Conservation (phyloP, 2,329 filamentous ascomycete genomes). For the Trichoderma sp. region DNA sequence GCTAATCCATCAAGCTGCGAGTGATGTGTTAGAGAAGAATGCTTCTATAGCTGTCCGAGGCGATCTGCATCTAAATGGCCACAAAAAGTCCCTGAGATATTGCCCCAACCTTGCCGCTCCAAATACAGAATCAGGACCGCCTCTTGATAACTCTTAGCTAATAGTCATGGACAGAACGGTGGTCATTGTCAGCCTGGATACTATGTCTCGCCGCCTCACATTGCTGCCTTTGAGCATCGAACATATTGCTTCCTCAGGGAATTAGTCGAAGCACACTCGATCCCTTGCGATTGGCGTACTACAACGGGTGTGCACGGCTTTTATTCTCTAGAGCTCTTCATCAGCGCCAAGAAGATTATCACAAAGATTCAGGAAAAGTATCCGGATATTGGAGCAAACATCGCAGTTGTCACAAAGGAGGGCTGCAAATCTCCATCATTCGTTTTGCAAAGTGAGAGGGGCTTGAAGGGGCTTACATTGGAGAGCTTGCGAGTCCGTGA, state of each 20-base stretch:
- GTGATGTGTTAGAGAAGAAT: neutral
- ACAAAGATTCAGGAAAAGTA: neutral
- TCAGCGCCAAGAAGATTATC: neutral
- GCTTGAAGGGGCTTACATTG: neutral
- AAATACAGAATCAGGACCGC: too few relatives aligned
- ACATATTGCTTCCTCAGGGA: neutral
- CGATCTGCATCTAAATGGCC: too few relatives aligned
- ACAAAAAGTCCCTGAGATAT: too few relatives aligned
- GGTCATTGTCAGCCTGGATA: neutral
- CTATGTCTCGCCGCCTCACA: neutral
- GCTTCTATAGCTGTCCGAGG: too few relatives aligned
- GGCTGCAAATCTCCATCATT: neutral
- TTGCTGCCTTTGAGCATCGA: neutral
- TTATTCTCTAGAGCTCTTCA: neutral
- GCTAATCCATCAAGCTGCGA: neutral
- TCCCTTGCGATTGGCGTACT: neutral
- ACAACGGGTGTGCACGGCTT: neutral
- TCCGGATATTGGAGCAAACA: neutral
- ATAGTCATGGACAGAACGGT: neutral
- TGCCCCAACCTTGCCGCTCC: too few relatives aligned
- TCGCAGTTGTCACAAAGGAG: neutral
- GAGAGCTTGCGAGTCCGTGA: neutral
- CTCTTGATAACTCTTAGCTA: neutral
- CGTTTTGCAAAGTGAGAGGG: neutral
- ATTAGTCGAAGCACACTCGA: neutral